These are phyloP conservation scores for Arachis hypogaea DNA, from an alignment of 306 rosid species.

Conservation along the genomic window DNA sequence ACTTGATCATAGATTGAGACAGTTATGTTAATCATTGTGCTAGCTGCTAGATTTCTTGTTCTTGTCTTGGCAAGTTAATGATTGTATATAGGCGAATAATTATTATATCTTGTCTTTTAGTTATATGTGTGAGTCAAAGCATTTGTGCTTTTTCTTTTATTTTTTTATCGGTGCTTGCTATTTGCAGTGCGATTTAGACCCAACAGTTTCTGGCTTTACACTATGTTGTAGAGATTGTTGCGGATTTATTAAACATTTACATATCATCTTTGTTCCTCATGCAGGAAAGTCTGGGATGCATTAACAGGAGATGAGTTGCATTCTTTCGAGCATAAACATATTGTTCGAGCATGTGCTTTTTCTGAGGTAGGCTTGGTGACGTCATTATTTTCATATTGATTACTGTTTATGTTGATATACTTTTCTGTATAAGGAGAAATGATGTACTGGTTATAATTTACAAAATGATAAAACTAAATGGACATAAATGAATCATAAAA, in stretches of 20 bases:
- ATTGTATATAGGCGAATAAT: background rate
- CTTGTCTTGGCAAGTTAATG: constrained; percentile 9
- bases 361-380: constrained; percentile 68
- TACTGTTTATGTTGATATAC: constrained; percentile 14
- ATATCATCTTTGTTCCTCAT: constrained; percentile 30
- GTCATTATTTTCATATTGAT: background rate
- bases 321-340: constrained; percentile 97
- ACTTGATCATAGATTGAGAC: constrained; percentile 24
- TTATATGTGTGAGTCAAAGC: background rate
- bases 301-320: constrained; percentile 89
- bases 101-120: background rate
- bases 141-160: constrained; percentile 9
- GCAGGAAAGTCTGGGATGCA: constrained; percentile 99
- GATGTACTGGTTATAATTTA: background rate
- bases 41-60: constrained; percentile 3
- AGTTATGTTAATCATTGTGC: constrained; percentile 1
- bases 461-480: background rate
- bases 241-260: constrained; percentile 19
- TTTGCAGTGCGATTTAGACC: background rate
- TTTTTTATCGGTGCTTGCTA: background rate
- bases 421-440: constrained; percentile 16
- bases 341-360: constrained; percentile 93
- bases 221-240: background rate
- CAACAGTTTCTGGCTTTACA: background rate
- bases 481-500: background rate